Conservation (phyloP, 495 filamentous ascomycete species). For the Annulohypoxylon bovei region DNA sequence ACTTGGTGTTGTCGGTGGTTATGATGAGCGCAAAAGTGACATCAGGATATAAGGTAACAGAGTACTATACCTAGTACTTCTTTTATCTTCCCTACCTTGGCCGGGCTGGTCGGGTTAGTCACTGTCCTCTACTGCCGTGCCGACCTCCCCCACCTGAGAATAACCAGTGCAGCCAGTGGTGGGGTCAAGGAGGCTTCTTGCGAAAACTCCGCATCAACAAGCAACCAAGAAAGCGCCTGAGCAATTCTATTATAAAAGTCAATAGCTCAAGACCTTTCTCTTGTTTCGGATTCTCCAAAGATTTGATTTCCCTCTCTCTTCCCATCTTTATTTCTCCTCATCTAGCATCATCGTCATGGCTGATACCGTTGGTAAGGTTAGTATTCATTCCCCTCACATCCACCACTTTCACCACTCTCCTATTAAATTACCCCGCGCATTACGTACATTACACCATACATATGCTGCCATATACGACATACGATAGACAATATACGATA, state of each 20-base stretch:
- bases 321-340: constrained; percentile 1
- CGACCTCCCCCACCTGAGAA: constrained; percentile 45
- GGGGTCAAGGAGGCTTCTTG: constrained; percentile 35
- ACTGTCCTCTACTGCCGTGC: constrained; percentile 38
- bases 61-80: not conserved
- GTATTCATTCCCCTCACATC: constrained; percentile 7
- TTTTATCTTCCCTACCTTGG: constrained; percentile 6
- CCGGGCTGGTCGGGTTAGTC: constrained; percentile 9
- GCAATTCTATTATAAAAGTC: constrained; percentile 37
- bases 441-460: constrained; percentile 9
- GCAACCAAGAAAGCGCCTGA: constrained; percentile 14
- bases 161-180: constrained; percentile 31
- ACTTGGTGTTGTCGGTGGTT: constrained; percentile 3
- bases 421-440: constrained; percentile 43
- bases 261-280: constrained; percentile 24
- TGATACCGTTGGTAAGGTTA: constrained; percentile 60
- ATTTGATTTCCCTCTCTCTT: not conserved
- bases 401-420: not conserved
- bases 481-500: too few species aligned
- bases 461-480: constrained; percentile 1
- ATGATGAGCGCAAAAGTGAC: constrained; percentile 31
- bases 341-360: constrained; percentile 49
- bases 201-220: constrained; percentile 41
- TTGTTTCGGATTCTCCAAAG: constrained; percentile 10
- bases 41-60: constrained; percentile 25